phyloP scores from a whole-genome alignment of 2,329 filamentous ascomycete species.

The Penicillium verrucosum region DNA sequence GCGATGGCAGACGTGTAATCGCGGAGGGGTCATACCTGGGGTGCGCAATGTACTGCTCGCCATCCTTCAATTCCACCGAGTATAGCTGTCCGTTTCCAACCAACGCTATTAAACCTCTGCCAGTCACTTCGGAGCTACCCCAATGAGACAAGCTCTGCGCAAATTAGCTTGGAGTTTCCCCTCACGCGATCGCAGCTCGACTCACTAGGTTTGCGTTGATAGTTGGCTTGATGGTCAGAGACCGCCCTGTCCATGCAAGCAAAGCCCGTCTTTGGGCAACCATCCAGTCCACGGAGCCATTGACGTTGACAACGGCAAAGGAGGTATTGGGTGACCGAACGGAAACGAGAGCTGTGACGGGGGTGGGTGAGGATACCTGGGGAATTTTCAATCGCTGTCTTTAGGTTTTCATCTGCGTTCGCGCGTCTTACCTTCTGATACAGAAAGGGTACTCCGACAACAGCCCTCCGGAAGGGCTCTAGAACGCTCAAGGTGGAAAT shows the following conservation, averaged over 20 bases:
- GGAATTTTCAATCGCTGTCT: conserved; percentile 11
- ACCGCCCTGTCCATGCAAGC: conserved; percentile 95
- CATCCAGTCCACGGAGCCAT: conserved; percentile 95
- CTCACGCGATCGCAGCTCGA: neutral
- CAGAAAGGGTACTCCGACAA: conserved; percentile 86
- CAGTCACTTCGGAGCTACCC: conserved; percentile 86
- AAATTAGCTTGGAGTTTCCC: conserved; percentile 35
- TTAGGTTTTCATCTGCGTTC: neutral
- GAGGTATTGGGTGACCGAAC: conserved; percentile 83
- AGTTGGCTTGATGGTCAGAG: conserved; percentile 69
- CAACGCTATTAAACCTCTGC: conserved; percentile 79
- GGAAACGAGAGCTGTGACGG: conserved; percentile 82
- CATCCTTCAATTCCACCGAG: conserved; percentile 72
- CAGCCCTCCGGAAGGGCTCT: conserved; percentile 74
- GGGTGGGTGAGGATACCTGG: conserved; percentile 78
- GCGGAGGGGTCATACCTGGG: conserved; percentile 53
- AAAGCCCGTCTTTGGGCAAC: conserved; percentile 81
- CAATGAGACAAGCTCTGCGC: conserved; percentile 71
- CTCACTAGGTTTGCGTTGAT: conserved; percentile 68
- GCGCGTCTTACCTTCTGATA: conserved; percentile 64
- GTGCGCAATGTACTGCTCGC: conserved; percentile 88
- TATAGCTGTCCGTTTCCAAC: conserved; percentile 87
- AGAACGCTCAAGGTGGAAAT: conserved; percentile 86
- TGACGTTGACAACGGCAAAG: conserved; percentile 81
- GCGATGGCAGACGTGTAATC: neutral